Percentiles rank a stretch among this genome's conserved stretches.
phyloP scores from a whole-genome alignment of 2,329 filamentous ascomycete genomes.

The Rasamsonia emersonii region DNA sequence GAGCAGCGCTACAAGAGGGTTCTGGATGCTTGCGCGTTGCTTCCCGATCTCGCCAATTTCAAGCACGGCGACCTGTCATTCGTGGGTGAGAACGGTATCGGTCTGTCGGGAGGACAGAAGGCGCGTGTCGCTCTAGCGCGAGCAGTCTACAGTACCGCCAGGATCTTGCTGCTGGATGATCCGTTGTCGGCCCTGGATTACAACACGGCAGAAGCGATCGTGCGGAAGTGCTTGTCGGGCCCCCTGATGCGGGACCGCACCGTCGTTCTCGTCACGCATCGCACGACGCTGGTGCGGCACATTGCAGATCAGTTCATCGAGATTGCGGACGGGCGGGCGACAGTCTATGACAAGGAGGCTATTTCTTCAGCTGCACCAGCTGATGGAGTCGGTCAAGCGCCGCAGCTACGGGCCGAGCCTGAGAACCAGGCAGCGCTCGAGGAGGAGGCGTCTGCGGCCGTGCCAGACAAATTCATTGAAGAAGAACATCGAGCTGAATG shows the following conservation, averaged over 20 bases:
- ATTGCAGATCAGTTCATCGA: slow-evolving; percentile 67
- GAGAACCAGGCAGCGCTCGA: slow-evolving; percentile 28
- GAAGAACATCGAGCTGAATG: slow-evolving; percentile 68
- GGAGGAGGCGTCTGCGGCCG: slow-evolving; percentile 39
- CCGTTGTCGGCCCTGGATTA: slow-evolving; percentile 54
- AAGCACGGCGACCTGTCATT: slow-evolving; percentile 56
- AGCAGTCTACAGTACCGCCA: slow-evolving; percentile 50
- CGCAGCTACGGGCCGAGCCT: slow-evolving; percentile 9
- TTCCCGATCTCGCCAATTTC: slow-evolving; percentile 54
- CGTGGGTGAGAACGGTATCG: slow-evolving; percentile 54
- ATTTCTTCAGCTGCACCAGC: slow-evolving; percentile 35
- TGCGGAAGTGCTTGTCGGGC: slow-evolving; percentile 49
- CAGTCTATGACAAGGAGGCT: slow-evolving; percentile 40
- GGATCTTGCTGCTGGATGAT: slow-evolving; percentile 50
- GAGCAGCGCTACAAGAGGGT: slow-evolving; percentile 60
- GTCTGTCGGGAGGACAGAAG: slow-evolving; percentile 53
- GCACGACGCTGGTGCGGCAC: slow-evolving; percentile 61
- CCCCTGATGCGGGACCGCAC: slow-evolving; percentile 46
- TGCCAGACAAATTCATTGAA: slow-evolving; percentile 69
- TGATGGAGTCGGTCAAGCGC: slow-evolving; percentile 23
- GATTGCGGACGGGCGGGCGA: slow-evolving; percentile 53
- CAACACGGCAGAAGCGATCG: slow-evolving; percentile 55
- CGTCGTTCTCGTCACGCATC: slow-evolving; percentile 55
- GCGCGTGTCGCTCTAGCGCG: slow-evolving; percentile 53
- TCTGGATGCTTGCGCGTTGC: slow-evolving; percentile 54